Conservation (phyloP, 2,329 filamentous ascomycete species). For the Fusarium drepaniforme region DNA sequence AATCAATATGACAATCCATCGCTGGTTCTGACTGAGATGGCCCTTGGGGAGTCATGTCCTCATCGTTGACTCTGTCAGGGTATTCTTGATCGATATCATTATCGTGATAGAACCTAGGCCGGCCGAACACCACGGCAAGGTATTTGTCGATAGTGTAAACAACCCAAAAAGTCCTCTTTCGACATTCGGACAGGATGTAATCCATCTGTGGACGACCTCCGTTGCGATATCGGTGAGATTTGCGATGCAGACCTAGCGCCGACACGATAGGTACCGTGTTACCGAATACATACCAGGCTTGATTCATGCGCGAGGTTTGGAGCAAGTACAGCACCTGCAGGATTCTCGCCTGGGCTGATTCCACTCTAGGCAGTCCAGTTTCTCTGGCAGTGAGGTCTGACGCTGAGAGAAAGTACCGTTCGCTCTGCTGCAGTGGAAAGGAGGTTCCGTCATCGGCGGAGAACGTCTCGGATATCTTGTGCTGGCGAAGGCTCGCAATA, state of each 20-base stretch:
- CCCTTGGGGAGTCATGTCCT: conserved; percentile 62
- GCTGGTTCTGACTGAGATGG: conserved; percentile 43
- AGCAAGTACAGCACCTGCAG: conserved; percentile 41
- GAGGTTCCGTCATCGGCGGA: background rate
- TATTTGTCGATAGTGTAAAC: conserved; percentile 73
- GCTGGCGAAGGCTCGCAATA: conserved; percentile 59
- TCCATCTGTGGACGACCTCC: conserved; percentile 40
- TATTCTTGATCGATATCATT: conserved; percentile 72
- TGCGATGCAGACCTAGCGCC: conserved; percentile 36
- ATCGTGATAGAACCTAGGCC: conserved; percentile 70
- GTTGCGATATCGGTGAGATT: conserved; percentile 11
- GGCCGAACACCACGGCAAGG: conserved; percentile 70
- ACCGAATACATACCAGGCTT: conserved; percentile 43
- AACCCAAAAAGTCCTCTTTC: conserved; percentile 70
- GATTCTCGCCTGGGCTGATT: conserved; percentile 37
- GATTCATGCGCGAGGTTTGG: conserved; percentile 39
- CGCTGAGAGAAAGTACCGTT: conserved; percentile 42
- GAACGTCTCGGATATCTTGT: conserved; percentile 45
- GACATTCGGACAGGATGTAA: conserved; percentile 61
- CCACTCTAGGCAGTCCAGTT: conserved; percentile 41
- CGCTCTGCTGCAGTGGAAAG: conserved; percentile 35
- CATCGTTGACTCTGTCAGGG: conserved; percentile 66
- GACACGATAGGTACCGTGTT: conserved; percentile 36
- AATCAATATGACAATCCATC: conserved; percentile 61
- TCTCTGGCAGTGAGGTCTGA: conserved; percentile 37